Conservation (phyloP, 2,329 filamentous ascomycete species). For the Rhytidhysteron rufulum region DNA sequence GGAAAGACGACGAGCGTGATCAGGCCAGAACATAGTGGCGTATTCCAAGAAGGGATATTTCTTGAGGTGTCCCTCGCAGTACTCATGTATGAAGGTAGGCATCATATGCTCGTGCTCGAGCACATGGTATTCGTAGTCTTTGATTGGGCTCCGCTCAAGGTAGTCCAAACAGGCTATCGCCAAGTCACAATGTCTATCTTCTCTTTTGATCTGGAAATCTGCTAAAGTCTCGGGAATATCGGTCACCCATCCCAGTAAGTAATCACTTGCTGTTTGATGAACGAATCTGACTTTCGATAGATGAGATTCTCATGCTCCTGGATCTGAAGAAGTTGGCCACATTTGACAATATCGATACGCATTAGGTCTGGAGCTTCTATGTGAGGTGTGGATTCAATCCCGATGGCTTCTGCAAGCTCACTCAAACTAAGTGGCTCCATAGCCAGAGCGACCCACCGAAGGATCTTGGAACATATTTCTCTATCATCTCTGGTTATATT, state of each 20-base stretch:
- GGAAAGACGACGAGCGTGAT: too few species aligned
- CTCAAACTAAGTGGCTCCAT: conserved; percentile 19
- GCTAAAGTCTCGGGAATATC: conserved; percentile 6
- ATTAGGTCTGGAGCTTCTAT: conserved; percentile 12
- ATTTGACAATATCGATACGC: conserved; percentile 13
- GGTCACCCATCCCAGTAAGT: conserved; percentile 13
- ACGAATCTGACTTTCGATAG: conserved; percentile 20
- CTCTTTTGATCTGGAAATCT: conserved; percentile 4
- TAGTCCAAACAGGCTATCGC: conserved; percentile 4
- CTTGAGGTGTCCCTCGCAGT: too few species aligned
- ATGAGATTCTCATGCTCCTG: too few species aligned
- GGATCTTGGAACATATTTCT: conserved; percentile 14
- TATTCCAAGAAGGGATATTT: too few species aligned
- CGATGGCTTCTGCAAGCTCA: conserved; percentile 18
- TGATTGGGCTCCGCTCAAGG: background rate
- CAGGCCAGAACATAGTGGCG: too few species aligned
- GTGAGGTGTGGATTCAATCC: conserved; percentile 4
- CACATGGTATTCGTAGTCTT: too few species aligned
- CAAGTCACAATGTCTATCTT: conserved; percentile 7
- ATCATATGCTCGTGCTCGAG: too few species aligned
- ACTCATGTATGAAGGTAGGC: too few species aligned
- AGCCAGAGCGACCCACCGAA: conserved; percentile 24
- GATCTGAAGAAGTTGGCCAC: conserved; percentile 17
- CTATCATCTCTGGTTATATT: conserved; percentile 14
- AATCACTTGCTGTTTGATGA: conserved; percentile 29